Base-by-base conservation (phyloP, 192 early-diverging fungal species). In the Obelidium mucronatum region DNA sequence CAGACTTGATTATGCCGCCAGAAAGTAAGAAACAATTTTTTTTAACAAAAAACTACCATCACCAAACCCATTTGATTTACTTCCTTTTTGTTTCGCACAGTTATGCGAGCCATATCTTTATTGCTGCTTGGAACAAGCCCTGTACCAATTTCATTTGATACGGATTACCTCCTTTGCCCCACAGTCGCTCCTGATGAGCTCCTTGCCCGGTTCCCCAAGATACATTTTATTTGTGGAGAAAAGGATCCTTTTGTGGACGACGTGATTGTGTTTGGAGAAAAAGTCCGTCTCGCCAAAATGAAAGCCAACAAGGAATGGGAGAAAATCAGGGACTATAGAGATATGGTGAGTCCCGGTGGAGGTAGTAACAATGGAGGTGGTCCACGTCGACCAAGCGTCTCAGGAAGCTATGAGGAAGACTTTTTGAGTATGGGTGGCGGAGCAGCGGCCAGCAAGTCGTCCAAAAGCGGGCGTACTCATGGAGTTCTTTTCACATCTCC, bases 211-310 rank as follows among this genome's bases (percentile, higher is more conserved):
- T 99, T 97, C 79, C 97, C 97, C 24, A 92, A 93, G 30, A 93
- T 92, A 0, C 96, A 94, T 78, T 89, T 97, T 59, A 87, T 99
- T 60, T 93, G 92, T 71, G 97, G 97, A 48, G 96, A 97, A 74
- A 97, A 96, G 76, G 97, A 99, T 78, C 97, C 97, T 2, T 89
- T 99, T 48, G 94, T 99, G 3, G 97, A 99, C 81, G 97, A 99
- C 81, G 96, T 96, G 2, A 91, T 97, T 26, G 81, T 99, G 22
- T 92, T 97, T 82, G 94, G 94, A 6, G 93, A 90, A 8, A 90
- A 94, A 15, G 81, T 99, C 24, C 90, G 95, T 40, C 87, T 90
- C 31, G 95, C 95, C 56, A 97, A 97, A 79, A 79, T 85, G 30
- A 83, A 80, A 66, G 87, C 83, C 8, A 77, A 65, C 13, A 51